Evolutionary conservation across 306 rosid species (phyloP).

Genomic region (Myrica gale): DNA sequence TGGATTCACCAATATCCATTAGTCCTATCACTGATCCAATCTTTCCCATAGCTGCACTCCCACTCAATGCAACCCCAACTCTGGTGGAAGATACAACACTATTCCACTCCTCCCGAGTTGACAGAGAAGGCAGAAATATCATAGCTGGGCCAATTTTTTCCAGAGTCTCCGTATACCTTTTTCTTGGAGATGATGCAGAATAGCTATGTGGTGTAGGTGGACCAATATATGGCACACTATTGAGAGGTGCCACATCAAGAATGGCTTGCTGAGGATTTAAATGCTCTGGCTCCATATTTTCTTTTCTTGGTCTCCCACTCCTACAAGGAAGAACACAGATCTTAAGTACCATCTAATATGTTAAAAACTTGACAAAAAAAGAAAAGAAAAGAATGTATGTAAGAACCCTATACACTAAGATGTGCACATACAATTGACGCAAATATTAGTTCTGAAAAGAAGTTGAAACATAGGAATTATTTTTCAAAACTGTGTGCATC

Average conservation of each 20-base stretch:
- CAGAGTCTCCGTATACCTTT: background rate
- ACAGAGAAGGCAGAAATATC: slow-evolving; percentile 41
- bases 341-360: background rate
- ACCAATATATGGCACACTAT: slow-evolving; percentile 23
- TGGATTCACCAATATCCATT: slow-evolving; percentile 42
- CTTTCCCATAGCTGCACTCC: slow-evolving; percentile 39
- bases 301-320: background rate
- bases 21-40: slow-evolving; percentile 40
- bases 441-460: background rate
- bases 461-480: background rate
- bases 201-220: slow-evolving; percentile 16
- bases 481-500: background rate
- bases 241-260: slow-evolving; percentile 20
- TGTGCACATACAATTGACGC: background rate
- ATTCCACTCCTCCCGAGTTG: slow-evolving; percentile 31
- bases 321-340: background rate
- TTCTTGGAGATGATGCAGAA: slow-evolving; percentile 4
- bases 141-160: slow-evolving; percentile 28
- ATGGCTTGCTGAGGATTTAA: slow-evolving; percentile 17
- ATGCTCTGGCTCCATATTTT: background rate
- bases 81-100: slow-evolving; percentile 31
- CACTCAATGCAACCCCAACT: slow-evolving; percentile 40
- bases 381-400: background rate
- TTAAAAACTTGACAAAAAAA: no score
- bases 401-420: background rate